Conservation (phyloP, 345 rosid genomes). For the Eucalyptus regnans region DNA sequence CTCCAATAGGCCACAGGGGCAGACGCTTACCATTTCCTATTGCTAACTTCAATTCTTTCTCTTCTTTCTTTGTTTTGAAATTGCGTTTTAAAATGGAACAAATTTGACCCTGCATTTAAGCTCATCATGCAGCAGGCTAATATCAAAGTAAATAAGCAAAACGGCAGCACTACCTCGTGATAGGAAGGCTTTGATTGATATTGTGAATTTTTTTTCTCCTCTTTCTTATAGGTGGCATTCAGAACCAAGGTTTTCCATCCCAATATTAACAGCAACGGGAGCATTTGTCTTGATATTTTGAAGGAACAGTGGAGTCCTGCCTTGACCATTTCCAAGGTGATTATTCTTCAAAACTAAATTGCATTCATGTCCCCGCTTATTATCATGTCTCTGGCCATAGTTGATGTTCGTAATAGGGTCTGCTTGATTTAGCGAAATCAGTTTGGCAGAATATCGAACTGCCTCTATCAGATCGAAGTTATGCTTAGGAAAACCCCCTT, state of each 20-base stretch:
- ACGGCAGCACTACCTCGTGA: not conserved
- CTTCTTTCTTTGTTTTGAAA: not conserved
- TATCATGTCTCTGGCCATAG: not conserved
- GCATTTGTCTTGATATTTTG: conserved; percentile 95
- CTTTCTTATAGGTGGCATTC: conserved; percentile 61
- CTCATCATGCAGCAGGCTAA: not conserved
- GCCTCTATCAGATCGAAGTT: not conserved
- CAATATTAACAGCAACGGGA: conserved; percentile 90
- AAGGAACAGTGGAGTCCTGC: conserved; percentile 99
- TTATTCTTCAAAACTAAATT: not conserved
- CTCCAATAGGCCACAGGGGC: not conserved
- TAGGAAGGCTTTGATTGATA: not conserved
- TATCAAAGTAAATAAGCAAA: not conserved
- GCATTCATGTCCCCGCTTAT: not conserved
- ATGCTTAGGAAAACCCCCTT: not conserved
- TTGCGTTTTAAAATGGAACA: not conserved
- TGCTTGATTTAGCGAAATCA: not conserved
- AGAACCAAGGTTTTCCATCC: conserved; percentile 94
- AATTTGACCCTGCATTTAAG: not conserved
- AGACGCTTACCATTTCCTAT: not conserved
- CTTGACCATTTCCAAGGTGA: conserved; percentile 85
- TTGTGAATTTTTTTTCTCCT: not conserved
- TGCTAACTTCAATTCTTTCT: not conserved
- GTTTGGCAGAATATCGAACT: not conserved
- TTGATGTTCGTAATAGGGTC: not conserved